These are phyloP conservation scores for Acidomyces sp. DNA, from an alignment of 495 filamentous ascomycete genomes.

Conservation along the genomic window DNA sequence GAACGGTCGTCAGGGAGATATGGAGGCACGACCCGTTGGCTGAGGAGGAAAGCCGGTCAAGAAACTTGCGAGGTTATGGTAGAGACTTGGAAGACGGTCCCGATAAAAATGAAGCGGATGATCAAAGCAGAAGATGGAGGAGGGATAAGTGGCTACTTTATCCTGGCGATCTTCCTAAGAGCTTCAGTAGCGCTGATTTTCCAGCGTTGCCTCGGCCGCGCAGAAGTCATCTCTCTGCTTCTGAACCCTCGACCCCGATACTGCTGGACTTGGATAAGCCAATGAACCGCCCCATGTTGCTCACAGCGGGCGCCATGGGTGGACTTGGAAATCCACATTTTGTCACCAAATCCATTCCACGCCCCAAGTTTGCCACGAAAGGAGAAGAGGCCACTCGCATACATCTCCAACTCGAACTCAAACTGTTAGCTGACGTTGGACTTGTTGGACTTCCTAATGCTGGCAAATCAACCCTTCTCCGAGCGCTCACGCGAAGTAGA, in stretches of 20 bases:
- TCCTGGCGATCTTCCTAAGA: conserved; percentile 46
- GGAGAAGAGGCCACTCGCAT: conserved; percentile 68
- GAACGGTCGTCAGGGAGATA: conserved; percentile 78
- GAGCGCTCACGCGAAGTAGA: conserved; percentile 70
- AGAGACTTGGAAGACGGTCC: conserved; percentile 22
- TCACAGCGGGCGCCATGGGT: conserved; percentile 79
- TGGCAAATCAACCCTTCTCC: conserved; percentile 84
- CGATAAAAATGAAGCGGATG: conserved; percentile 29
- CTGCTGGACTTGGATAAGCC: conserved; percentile 68
- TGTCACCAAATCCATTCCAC: conserved; percentile 48
- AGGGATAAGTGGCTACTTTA: conserved; percentile 77
- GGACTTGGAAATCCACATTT: conserved; percentile 93
- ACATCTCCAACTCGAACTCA: conserved; percentile 78
- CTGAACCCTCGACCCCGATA: conserved; percentile 58
- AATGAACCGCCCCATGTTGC: conserved; percentile 70
- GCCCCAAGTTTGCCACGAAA: conserved; percentile 77
- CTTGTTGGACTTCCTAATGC: conserved; percentile 92
- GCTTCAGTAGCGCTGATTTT: conserved; percentile 48
- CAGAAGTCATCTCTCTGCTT: conserved; percentile 41
- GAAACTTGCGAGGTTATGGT: conserved; percentile 25
- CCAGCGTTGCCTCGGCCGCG: conserved; percentile 43
- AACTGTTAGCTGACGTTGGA: conserved; percentile 87
- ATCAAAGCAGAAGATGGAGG: conserved; percentile 25
- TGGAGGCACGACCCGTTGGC: conserved; percentile 61
- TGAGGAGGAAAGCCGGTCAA: conserved; percentile 40